A percentile compares a stretch with the other conserved stretches of the same genome.
Evolutionary conservation across 106 monocot species (phyloP).

Genomic region (Phalaenopsis aphrodite): DNA sequence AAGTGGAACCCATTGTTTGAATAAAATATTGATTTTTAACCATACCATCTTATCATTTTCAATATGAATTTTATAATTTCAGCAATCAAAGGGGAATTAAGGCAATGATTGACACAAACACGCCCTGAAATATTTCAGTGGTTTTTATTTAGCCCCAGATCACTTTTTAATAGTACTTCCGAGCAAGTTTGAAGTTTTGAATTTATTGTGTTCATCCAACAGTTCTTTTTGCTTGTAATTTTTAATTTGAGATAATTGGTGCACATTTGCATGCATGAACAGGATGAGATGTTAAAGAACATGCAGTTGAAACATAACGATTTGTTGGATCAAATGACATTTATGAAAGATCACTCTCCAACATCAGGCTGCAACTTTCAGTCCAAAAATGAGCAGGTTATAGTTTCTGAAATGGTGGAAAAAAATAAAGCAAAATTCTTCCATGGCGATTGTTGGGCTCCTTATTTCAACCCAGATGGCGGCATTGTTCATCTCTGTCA

Average conservation of each 20-base stretch:
- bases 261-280: background rate
- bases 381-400: slow-evolving; percentile 9
- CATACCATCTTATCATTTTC: background rate
- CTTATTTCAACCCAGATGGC: slow-evolving; percentile 18
- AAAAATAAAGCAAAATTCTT: slow-evolving; percentile 8
- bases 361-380: slow-evolving; percentile 7
- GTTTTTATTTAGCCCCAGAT: background rate
- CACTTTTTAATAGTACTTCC: background rate
- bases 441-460: background rate
- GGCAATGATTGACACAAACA: background rate
- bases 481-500: slow-evolving; percentile 19
- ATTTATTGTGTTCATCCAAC: background rate
- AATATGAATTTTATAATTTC: background rate
- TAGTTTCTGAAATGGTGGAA: slow-evolving; percentile 7
- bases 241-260: background rate
- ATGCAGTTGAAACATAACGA: slow-evolving; percentile 90
- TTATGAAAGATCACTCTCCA: slow-evolving; percentile 19
- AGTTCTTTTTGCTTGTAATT: too few relatives aligned
- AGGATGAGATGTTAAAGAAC: slow-evolving; percentile 62
- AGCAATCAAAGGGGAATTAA: background rate
- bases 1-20: background rate
- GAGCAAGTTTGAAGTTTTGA: background rate
- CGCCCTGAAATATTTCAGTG: background rate
- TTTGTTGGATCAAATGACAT: slow-evolving; percentile 60
- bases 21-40: background rate